Conservation (phyloP, 148 eudicot genomes). For the Bassia scoparia region DNA sequence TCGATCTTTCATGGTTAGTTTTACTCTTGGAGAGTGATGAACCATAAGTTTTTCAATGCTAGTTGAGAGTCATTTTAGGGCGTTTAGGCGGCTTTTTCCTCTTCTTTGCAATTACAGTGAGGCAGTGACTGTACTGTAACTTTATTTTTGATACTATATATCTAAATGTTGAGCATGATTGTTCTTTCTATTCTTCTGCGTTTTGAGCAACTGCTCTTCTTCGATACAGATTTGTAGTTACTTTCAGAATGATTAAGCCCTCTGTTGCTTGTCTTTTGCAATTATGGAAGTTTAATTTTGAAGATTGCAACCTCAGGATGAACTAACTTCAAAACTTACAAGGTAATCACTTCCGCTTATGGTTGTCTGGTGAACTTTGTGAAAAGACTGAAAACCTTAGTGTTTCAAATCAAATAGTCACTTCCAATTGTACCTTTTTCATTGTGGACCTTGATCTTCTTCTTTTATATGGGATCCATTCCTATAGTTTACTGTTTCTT, state of each 20-base stretch:
- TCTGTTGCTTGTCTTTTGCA: conserved; percentile 12
- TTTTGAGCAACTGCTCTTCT: neutral
- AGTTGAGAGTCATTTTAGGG: no score
- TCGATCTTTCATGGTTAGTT: no score
- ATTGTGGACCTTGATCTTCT: neutral
- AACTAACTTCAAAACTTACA: neutral
- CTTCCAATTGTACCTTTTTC: neutral
- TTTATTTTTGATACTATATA: neutral
- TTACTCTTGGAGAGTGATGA: no score
- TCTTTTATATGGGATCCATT: neutral
- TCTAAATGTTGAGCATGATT: neutral
- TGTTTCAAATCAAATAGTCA: neutral
- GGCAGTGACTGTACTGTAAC: no score
- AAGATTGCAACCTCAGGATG: conserved; percentile 9
- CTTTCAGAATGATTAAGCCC: conserved; percentile 9
- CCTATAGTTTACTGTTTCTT: neutral
- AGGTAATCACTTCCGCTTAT: neutral
- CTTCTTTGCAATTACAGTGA: no score
- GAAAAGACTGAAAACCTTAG: neutral
- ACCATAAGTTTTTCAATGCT: no score
- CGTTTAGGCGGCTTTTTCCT: no score
- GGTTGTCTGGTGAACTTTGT: no score
- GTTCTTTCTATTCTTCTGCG: neutral
- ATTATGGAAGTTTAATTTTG: neutral
- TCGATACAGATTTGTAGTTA: conserved; percentile 14